Base-by-base conservation (phyloP, 768 basidiomycete species). In the Fibroporia radiculosa region DNA sequence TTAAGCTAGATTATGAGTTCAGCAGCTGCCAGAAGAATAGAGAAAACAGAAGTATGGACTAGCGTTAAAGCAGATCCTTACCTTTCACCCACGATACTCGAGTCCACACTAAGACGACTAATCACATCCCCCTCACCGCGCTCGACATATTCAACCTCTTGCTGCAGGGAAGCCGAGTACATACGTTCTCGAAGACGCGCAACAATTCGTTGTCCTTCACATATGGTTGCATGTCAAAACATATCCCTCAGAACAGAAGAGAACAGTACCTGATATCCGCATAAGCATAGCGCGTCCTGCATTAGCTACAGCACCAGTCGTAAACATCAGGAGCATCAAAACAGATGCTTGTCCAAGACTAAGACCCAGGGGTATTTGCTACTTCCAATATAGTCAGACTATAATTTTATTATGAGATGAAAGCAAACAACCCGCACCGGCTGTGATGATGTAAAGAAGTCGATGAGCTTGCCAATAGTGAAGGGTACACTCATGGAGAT, bases 61-160 rank as follows among this genome's bases (percentile, higher is more conserved):
- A 20, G 32, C 27, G 39, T 19, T 25, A 13, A 27, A 19, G 26
- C 24, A 23, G n/a, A n/a, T n/a, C n/a, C 64, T 31, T 45, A 87
- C 88, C 87, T 90, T 66, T 91, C 92, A 33, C 95, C 95, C 32
- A 98, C 88, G 51, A 98, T 88, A 52, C 80, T 88, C 5, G 89
- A 88, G 60, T 99, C 95, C 1, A 84, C 84, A 46, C 87, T 92
- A 25, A 98, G 71, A 44, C 95, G 71, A 62, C 91, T 93, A 34
- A 97, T 68, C 7, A 96, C 87, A 60, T 99, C 95, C 6, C 95
- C 95, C 50, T 93, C 91, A 2, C 90, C 90, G 28, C 77, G 77
- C 61, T 96, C 93, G 5, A 93, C 88, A 61, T 82, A 93, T 61
- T 95, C 92, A 22, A 95, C 84, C 62, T 97, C 93, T 63, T 96